phyloP scores from a whole-genome alignment of 2,329 filamentous ascomycete species.

The Penicillium capsulatum region DNA sequence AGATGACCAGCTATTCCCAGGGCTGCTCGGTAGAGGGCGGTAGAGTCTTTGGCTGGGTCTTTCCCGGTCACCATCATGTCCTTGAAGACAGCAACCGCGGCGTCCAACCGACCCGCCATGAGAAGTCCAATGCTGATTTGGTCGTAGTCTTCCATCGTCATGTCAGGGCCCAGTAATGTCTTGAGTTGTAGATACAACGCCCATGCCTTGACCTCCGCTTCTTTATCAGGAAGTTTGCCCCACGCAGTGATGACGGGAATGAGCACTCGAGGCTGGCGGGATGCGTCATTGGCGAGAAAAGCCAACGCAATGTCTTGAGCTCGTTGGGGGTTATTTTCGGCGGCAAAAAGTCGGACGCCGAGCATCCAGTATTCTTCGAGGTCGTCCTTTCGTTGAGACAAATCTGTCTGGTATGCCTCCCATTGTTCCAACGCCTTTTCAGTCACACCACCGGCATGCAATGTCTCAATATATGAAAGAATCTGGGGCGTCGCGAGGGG shows the following conservation, averaged over 20 bases:
- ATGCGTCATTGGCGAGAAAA: slow-evolving; percentile 39
- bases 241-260: slow-evolving; percentile 68
- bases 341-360: slow-evolving; percentile 50
- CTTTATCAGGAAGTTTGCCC: slow-evolving; percentile 50
- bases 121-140: slow-evolving; percentile 67
- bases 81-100: slow-evolving; percentile 72
- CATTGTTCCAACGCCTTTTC: slow-evolving; percentile 60
- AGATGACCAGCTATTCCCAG: slow-evolving; percentile 40
- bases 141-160: slow-evolving; percentile 73
- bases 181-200: slow-evolving; percentile 62
- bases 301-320: slow-evolving; percentile 49
- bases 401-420: slow-evolving; percentile 53
- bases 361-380: slow-evolving; percentile 44
- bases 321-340: slow-evolving; percentile 44
- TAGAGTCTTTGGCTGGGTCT: slow-evolving; percentile 43
- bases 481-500: slow-evolving; percentile 56
- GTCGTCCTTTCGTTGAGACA: slow-evolving; percentile 46
- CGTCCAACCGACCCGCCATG: slow-evolving; percentile 58
- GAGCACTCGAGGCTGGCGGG: slow-evolving; percentile 43
- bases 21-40: slow-evolving; percentile 42
- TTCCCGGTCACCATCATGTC: slow-evolving; percentile 76
- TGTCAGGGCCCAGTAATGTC: slow-evolving; percentile 54
- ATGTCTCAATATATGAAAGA: slow-evolving; percentile 63
- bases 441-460: slow-evolving; percentile 60
- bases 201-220: slow-evolving; percentile 60